Evolutionary conservation across 139 green algal genomes (phyloP), one percentile per base, ranked within the genome.

Genomic region (Parachlorella kessleri): DNA sequence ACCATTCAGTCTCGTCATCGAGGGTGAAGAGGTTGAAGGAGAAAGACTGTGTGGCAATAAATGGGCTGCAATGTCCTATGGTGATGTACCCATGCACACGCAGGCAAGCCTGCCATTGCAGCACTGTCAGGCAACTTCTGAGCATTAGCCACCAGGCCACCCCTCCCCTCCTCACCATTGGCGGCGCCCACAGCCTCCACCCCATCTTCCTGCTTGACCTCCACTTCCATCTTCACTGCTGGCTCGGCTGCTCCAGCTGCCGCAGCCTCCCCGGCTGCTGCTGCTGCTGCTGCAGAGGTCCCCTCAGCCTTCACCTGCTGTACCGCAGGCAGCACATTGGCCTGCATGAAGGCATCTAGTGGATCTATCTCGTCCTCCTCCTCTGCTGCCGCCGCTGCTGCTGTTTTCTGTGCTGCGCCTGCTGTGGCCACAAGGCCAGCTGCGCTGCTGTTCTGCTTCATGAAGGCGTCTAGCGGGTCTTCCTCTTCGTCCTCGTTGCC

Each of bases 311-410:
- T 55, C 37, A 64, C 65, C 73, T 86, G 59, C 71, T 70, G 39
- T n/a, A 84, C 83, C 73, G 81, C 70, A 37, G 88, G 88, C 35
- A 88, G 41, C 41, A 91, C 86, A 6, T 87, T 79, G 32, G 76
- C 80, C 23, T 84, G 84, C 96, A 99, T 99, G 88, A 98, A 99
- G 14, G 93, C 93, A 72, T 99, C 96, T 80, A 99, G 76, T 1
- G 94, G 94, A 81, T 99, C 96, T 6, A 92, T 85, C 41, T 96
- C 95, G 5, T 92, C 91, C 21, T 88, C 85, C 21, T 85, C 79
- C 33, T 66, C 83, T 4, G 67, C 75, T 26, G 40, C 66, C 32
- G 73, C 42, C 6, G 63, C 66, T 21, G 66, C 36, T 71, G 23
- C 63, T 30, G 8, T 33, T 21, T 30, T 21, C 63, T 10, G 7